These are phyloP conservation scores for Apiotrichum mycotoxinovorans DNA, from an alignment of 1,284 basidiomycete genomes.

Conservation along the genomic window DNA sequence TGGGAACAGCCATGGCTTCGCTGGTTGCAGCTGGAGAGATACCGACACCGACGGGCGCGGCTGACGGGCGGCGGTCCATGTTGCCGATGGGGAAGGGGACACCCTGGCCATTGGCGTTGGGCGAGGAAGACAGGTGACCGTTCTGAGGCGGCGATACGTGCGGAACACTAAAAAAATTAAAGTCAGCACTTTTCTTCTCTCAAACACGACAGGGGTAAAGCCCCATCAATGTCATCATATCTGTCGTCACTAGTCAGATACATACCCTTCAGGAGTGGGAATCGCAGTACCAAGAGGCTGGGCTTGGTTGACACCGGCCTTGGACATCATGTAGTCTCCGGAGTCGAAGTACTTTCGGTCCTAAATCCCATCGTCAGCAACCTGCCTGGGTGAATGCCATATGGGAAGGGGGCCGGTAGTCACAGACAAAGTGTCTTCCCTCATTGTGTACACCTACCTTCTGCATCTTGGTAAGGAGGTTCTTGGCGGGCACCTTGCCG, in stretches of 20 bases:
- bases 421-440: background rate
- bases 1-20: slow-evolving; percentile 41
- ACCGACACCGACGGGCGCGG: slow-evolving; percentile 37
- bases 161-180: slow-evolving; percentile 39
- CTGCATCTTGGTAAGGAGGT: slow-evolving; percentile 86
- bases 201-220: background rate
- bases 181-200: background rate
- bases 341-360: slow-evolving; percentile 98
- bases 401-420: too few species aligned
- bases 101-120: slow-evolving; percentile 25
- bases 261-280: slow-evolving; percentile 89
- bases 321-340: slow-evolving; percentile 92
- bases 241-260: slow-evolving; percentile 14
- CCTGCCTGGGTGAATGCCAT: too few species aligned
- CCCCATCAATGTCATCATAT: background rate
- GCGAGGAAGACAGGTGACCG: slow-evolving; percentile 43
- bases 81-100: slow-evolving; percentile 9
- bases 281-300: slow-evolving; percentile 88
- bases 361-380: too few species aligned
- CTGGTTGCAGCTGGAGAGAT: slow-evolving; percentile 38
- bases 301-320: slow-evolving; percentile 82
- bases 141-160: slow-evolving; percentile 46
- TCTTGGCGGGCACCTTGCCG: slow-evolving; percentile 91
- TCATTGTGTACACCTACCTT: slow-evolving; percentile 62
- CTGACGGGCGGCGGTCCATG: slow-evolving; percentile 11